Conservation (phyloP, 345 rosid genomes). For the Turnera subulata region DNA sequence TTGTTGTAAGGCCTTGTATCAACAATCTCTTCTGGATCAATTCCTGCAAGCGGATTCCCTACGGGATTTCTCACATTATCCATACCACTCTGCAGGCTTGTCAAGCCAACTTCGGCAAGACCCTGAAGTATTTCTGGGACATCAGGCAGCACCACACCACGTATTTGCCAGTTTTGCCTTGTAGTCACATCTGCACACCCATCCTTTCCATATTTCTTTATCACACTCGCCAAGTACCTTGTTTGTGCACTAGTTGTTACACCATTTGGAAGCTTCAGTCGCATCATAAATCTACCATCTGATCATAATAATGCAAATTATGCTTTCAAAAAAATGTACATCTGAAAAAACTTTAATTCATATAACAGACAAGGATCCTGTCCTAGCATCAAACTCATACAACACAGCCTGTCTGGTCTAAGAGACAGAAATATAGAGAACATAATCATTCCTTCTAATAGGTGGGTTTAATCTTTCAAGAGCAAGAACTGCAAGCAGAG, state of each 20-base stretch:
- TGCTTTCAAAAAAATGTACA: too few species aligned
- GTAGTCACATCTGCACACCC: constrained; percentile 96
- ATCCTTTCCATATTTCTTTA: constrained; percentile 81
- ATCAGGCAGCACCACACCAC: constrained; percentile 84
- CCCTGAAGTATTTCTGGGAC: constrained; percentile 85
- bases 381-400: too few species aligned
- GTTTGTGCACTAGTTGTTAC: constrained; percentile 90
- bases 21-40: constrained; percentile 81
- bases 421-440: too few species aligned
- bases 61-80: constrained; percentile 97
- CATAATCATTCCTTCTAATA: too few species aligned
- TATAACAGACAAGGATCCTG: too few species aligned
- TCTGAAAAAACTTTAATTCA: too few species aligned
- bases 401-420: too few species aligned
- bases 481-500: too few species aligned
- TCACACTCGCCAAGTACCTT: constrained; percentile 76
- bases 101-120: constrained; percentile 73
- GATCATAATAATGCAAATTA: constrained; percentile 8
- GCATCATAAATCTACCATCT: constrained; percentile 99
- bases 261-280: constrained; percentile 91
- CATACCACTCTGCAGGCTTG: constrained; percentile 95
- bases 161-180: constrained; percentile 95
- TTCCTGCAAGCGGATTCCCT: constrained; percentile 91
- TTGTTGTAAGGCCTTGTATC: constrained; percentile 86
- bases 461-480: too few species aligned